Evolutionary conservation across 1,284 basidiomycete genomes (phyloP).

Genomic region (Fomitopsis palustris): DNA sequence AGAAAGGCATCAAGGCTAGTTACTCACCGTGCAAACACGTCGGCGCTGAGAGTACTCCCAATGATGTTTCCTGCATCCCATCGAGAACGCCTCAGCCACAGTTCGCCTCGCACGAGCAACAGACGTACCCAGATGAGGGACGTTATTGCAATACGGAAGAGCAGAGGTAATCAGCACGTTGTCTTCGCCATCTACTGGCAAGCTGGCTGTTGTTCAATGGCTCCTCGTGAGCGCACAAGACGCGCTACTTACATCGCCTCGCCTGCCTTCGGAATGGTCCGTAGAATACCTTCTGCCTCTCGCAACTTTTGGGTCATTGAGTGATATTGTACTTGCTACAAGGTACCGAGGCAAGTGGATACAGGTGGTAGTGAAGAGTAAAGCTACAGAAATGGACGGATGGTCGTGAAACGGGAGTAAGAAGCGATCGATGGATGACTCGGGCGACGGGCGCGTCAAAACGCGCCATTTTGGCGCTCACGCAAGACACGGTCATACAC

Average conservation of each 20-base stretch:
- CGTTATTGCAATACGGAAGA: conserved; percentile 98
- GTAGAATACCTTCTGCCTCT: conserved; percentile 57
- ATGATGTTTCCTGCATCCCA: conserved; percentile 84
- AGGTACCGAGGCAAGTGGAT: neutral
- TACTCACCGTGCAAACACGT: conserved; percentile 91
- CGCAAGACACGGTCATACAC: neutral
- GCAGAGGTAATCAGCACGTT: conserved; percentile 96
- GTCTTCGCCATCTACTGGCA: conserved; percentile 81
- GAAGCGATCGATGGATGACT: conserved; percentile 2
- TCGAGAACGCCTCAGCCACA: neutral
- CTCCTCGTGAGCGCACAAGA: neutral
- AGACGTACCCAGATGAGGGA: conserved; percentile 85
- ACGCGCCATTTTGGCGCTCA: neutral
- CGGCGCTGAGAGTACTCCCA: conserved; percentile 92
- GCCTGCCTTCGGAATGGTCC: conserved; percentile 36
- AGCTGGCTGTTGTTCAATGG: conserved; percentile 38
- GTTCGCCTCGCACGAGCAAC: conserved; percentile 2
- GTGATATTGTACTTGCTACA: neutral
- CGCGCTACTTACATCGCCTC: conserved; percentile 28
- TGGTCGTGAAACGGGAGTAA: neutral
- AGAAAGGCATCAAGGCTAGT: conserved; percentile 1
- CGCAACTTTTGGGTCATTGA: conserved; percentile 70
- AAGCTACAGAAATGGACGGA: neutral
- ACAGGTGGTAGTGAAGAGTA: neutral
- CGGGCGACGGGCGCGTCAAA: neutral